Base-by-base conservation (phyloP, 257 asterid genomes). In the Ilex asprella region DNA sequence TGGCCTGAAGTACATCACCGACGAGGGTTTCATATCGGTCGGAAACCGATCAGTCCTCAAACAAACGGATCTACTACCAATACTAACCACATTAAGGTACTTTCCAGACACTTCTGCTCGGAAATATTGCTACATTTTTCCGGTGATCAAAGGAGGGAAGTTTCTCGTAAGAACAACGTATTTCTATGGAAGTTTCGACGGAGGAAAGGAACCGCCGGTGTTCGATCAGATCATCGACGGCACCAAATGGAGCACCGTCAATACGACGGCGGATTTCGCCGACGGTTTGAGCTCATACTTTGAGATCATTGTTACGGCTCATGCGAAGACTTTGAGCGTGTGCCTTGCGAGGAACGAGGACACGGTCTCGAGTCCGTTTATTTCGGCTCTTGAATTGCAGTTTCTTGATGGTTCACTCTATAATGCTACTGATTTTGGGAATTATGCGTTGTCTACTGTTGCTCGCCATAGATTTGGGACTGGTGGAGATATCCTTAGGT, bases 161-260 rank as follows among this genome's bases (percentile, higher is more conserved):
- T 70, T 80, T 56, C 71, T 86, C 16, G 87, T 92, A 10, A 84
- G 78, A 65, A 84, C 95, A 0, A 16, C 78, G 3, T 85, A 83
- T 58, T 92, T 76, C 61, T 88, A 86, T 47, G 98, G 97, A 13
- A 86, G 88, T 5, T 92, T 88, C 41, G 95, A 89, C 71, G 95
- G 97, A 58, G 89, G 87, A n/a, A 70, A 64, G 0, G 74, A 76
- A 10, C 97, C 98, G 8, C 89, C 98, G 9, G 82, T 89, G 60
- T 92, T 92, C 64, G 95, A 92, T 74, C 97, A 88, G 80, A 81
- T 88, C 73, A 81, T 89, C 11, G 98, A 92, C 59, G 97, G 93
- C 2, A 81, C 91, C 1, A 89, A 63, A 63, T 88, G 95, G 95
- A 80, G 76, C 77, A 64, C 70, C 16, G 94, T 92, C 31, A 84